Evolutionary conservation across 805 yeast genomes (phyloP), one percentile per base, ranked within the genome.

Genomic region (Metschnikowia bowlesiae): DNA sequence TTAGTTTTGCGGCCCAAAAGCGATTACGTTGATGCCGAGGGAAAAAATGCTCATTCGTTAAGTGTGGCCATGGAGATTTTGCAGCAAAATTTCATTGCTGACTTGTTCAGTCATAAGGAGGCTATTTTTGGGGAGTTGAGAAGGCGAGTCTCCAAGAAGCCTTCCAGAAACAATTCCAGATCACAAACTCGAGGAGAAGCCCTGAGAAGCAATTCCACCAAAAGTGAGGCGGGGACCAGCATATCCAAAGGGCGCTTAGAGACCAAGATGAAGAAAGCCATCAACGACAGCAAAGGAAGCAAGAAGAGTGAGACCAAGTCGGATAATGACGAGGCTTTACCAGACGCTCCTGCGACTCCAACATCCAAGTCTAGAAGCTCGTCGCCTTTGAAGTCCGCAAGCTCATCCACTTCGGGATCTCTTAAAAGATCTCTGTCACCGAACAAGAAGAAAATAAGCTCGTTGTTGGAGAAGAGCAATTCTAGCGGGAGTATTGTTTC

Each of bases 61-160:
- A 47, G 49, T 3, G 38, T 44, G 14, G 61, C 56, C 26, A 51
- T 54, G 18, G 61, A 57, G 35, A 44, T 54, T n/a, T 68, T 64
- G 13, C 82, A 86, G 7, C 74, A 69, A 53, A 73, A 76, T 51
- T 78, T 88, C 42, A 71, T 87, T 41, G 68, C 70, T 40, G 96
- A 89, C 61, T 67, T 89, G 40, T 70, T 88, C 58, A 68, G 69
- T 11, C 67, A 83, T 56, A 83, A 83, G 54, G 83, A 80, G 29
- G 69, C 72, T 18, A 79, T 88, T n/a, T 87, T 88, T 60, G 75
- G 78, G 33, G 87, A 82, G 55, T 76, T 87, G 56, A 65, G 76
- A 57, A 65, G 76, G 51, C 56, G 69, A 33, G 71, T 67, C 48
- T 62, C 72, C 10, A 46, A 55, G 32, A 57, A 62, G 39, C 54